Evolutionary conservation across 2,329 filamentous ascomycete genomes (phyloP).

Genomic region (Microdochium bolleyi): DNA sequence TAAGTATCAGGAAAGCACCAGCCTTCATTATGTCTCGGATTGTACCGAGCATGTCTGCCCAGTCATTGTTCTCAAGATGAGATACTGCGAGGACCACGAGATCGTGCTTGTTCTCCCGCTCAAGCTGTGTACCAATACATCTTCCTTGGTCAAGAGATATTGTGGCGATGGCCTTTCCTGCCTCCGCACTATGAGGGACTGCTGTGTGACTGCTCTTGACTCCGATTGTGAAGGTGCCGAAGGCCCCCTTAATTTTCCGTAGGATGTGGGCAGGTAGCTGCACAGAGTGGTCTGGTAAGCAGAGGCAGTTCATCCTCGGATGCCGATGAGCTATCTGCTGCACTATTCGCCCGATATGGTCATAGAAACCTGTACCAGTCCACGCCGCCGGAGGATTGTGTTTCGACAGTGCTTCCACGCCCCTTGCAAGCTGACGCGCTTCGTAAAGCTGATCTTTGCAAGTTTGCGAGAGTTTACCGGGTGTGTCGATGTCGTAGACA

Average conservation of each 20-base stretch:
- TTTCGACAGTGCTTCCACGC: no score
- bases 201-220: not conserved
- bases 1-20: conserved; percentile 26
- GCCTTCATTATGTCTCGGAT: conserved; percentile 23
- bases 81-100: conserved; percentile 26
- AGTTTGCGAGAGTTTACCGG: not conserved
- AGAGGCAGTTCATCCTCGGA: not conserved
- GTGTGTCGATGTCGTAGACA: not conserved
- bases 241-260: not conserved
- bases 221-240: not conserved
- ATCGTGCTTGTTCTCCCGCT: conserved; percentile 4
- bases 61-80: conserved; percentile 17
- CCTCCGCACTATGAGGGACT: not conserved
- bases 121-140: not conserved
- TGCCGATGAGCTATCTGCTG: not conserved
- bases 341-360: not conserved
- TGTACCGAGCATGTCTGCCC: conserved; percentile 11
- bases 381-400: not conserved
- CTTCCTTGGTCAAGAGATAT: not conserved
- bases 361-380: not conserved
- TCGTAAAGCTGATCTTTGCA: not conserved
- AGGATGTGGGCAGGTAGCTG: not conserved
- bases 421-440: not conserved
- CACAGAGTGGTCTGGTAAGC: not conserved
- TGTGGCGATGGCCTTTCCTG: not conserved